Conservation (phyloP, 495 filamentous ascomycete genomes). For the Penicillium subrubescens region DNA sequence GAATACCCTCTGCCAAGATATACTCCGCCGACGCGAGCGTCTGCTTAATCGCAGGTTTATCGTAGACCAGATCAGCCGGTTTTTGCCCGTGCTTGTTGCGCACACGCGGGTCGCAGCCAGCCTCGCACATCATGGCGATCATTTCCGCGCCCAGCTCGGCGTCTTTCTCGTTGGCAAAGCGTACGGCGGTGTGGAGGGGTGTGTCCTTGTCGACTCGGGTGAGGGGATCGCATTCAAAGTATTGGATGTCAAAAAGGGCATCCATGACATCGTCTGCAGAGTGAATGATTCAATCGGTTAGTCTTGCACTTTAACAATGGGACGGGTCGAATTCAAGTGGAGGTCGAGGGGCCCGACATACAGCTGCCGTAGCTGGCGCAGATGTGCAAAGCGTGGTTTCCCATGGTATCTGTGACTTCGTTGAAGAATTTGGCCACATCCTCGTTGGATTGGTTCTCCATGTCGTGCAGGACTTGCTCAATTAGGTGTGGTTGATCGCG, state of each 20-base stretch:
- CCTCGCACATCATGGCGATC: conserved; percentile 90
- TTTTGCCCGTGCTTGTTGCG: conserved; percentile 51
- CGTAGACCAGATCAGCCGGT: conserved; percentile 42
- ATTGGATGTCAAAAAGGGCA: conserved; percentile 87
- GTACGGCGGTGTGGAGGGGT: conserved; percentile 84
- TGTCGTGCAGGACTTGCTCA: conserved; percentile 51
- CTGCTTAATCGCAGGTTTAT: conserved; percentile 67
- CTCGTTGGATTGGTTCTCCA: conserved; percentile 49
- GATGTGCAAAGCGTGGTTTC: conserved; percentile 85
- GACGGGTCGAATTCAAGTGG: background rate
- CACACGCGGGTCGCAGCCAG: conserved; percentile 73
- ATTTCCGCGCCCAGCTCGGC: conserved; percentile 65
- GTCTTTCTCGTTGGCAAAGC: conserved; percentile 75
- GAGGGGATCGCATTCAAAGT: conserved; percentile 89
- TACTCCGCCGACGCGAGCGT: conserved; percentile 80
- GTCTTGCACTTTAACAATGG: background rate
- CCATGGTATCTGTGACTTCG: conserved; percentile 76
- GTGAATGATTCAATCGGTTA: background rate
- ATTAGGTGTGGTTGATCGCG: conserved; percentile 89
- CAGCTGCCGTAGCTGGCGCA: conserved; percentile 85
- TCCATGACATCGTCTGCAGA: conserved; percentile 83
- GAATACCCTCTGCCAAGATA: conserved; percentile 49
- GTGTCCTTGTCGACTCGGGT: conserved; percentile 83
- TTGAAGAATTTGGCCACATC: conserved; percentile 76
- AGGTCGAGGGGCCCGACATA: conserved; percentile 45